Conservation (phyloP, 352 stramenopile genomes). For the Phytopythium cucurbitacearum region DNA sequence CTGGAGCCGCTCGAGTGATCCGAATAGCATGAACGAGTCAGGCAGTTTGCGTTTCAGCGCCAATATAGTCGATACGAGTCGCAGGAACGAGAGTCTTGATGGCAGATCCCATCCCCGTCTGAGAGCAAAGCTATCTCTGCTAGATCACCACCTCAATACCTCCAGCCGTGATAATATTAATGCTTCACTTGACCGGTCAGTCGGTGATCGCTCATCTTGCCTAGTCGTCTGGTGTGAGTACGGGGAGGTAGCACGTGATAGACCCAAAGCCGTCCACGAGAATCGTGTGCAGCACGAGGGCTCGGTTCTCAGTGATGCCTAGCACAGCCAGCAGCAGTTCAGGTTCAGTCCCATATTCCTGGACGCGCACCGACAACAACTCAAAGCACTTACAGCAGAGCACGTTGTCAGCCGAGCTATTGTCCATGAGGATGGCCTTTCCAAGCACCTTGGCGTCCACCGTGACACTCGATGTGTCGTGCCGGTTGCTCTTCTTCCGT, state of each 20-base stretch:
- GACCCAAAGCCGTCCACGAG: constrained; percentile 72
- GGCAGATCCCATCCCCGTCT: too few species aligned
- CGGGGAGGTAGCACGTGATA: constrained; percentile 80
- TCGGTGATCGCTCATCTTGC: too few species aligned
- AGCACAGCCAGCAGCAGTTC: neutral
- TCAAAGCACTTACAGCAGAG: constrained; percentile 51
- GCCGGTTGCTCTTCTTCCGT: neutral
- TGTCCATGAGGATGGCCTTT: constrained; percentile 72
- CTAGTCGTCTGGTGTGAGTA: constrained; percentile 52
- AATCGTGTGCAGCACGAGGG: constrained; percentile 78
- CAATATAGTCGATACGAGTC: too few species aligned
- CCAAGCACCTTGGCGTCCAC: constrained; percentile 76
- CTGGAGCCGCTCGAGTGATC: constrained; percentile 2
- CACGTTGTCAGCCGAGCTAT: constrained; percentile 61
- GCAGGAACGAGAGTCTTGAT: too few species aligned
- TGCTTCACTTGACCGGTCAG: neutral
- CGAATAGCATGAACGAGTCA: neutral
- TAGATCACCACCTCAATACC: neutral
- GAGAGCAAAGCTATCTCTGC: too few species aligned
- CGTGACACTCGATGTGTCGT: constrained; percentile 48
- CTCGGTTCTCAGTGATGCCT: constrained; percentile 76
- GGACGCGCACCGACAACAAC: neutral
- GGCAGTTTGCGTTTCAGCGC: neutral
- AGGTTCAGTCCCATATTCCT: neutral
- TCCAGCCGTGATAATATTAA: constrained; percentile 1